Evolutionary conservation across 2,329 filamentous ascomycete species (phyloP).

Genomic region (Lachnellula suecica): DNA sequence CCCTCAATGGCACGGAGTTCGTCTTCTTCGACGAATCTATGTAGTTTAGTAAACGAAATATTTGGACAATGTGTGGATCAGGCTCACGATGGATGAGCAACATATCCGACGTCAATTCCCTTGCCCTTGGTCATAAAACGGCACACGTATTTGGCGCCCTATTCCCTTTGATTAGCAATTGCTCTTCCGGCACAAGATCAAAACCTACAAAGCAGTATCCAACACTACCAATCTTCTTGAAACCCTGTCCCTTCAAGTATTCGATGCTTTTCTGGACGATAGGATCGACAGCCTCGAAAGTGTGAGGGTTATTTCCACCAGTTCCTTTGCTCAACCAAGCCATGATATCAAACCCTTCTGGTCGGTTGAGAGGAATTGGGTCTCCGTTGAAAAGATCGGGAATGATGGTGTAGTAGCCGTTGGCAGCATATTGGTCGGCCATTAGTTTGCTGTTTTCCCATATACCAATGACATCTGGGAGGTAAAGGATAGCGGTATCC

Average conservation of each 20-base stretch:
- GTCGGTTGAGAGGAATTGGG: conserved; percentile 50
- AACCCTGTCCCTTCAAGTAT: conserved; percentile 54
- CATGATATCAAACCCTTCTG: conserved; percentile 43
- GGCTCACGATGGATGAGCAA: conserved; percentile 66
- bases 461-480: conserved; percentile 33
- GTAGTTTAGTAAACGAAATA: background rate
- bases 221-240: conserved; percentile 60
- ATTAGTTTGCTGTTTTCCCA: conserved; percentile 61
- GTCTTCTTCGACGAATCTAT: conserved; percentile 61
- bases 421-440: conserved; percentile 72
- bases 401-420: conserved; percentile 54
- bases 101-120: conserved; percentile 66
- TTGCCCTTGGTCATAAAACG: conserved; percentile 61
- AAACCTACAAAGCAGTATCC: conserved; percentile 65
- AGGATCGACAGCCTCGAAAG: conserved; percentile 26
- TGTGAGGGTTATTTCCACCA: conserved; percentile 33
- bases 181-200: background rate
- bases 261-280: conserved; percentile 53
- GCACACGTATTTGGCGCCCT: conserved; percentile 70
- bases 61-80: background rate
- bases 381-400: conserved; percentile 73
- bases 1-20: conserved; percentile 66
- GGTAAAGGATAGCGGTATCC: conserved; percentile 31
- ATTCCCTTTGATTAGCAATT: background rate
- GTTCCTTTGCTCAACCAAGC: conserved; percentile 44